phyloP scores from a whole-genome alignment of 2,329 filamentous ascomycete genomes.

The Hypoxylon sp. region DNA sequence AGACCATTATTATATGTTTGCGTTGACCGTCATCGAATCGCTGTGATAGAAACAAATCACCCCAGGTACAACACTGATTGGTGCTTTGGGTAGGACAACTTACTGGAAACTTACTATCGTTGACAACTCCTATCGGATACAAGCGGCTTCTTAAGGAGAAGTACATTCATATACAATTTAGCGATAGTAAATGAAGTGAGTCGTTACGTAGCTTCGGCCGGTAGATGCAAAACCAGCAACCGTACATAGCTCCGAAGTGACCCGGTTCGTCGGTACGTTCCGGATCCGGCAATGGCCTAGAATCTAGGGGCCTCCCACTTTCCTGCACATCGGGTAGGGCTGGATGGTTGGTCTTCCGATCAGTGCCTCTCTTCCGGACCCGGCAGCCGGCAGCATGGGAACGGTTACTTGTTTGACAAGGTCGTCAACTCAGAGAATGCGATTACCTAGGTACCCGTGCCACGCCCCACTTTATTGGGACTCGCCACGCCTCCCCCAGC shows the following conservation, averaged over 20 bases:
- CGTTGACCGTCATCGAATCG: slow-evolving; percentile 20
- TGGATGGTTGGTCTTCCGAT: slow-evolving; percentile 22
- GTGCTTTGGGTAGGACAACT: slow-evolving; percentile 22
- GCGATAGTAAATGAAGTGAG: slow-evolving; percentile 11
- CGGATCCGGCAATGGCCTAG: slow-evolving; percentile 36
- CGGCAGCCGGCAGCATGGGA: slow-evolving; percentile 11
- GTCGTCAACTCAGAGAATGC: slow-evolving; percentile 12
- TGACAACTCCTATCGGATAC: slow-evolving; percentile 13
- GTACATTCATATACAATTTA: slow-evolving; percentile 8
- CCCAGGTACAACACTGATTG: slow-evolving; percentile 16
- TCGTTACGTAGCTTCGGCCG: slow-evolving; percentile 21
- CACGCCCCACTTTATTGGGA: too few relatives aligned
- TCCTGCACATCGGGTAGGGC: slow-evolving; percentile 28
- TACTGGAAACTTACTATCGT: slow-evolving; percentile 14
- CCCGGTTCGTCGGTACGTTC: slow-evolving; percentile 37
- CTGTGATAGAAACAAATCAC: slow-evolving; percentile 25
- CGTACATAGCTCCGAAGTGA: slow-evolving; percentile 28
- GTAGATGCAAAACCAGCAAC: slow-evolving; percentile 14
- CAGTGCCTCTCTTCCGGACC: slow-evolving; percentile 5
- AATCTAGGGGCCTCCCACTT: slow-evolving; percentile 22
- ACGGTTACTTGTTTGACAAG: slow-evolving; percentile 4
- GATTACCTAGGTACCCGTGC: too few relatives aligned
- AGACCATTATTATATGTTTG: slow-evolving; percentile 15
- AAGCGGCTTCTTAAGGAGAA: slow-evolving; percentile 29
- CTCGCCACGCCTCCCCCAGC: too few relatives aligned